phyloP scores from a whole-genome alignment of 352 stramenopile species.

The Thalassiosira mediterranea region DNA sequence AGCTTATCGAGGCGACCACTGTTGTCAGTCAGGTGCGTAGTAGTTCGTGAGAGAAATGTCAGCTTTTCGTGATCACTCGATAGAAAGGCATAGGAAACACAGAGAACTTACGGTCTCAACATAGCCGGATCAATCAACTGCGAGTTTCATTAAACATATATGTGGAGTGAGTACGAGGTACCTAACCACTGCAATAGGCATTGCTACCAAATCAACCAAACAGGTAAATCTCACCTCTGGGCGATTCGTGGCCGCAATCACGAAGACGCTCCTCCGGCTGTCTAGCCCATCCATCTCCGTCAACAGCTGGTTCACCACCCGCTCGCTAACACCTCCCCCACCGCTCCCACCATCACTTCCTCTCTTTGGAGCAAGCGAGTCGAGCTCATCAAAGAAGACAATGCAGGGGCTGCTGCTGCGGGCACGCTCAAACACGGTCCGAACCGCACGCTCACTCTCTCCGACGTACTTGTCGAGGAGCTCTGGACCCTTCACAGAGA shows the following conservation, averaged over 20 bases:
- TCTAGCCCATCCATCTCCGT: conserved; percentile 99
- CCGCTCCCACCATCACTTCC: conserved; percentile 87
- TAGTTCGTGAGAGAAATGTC: no score
- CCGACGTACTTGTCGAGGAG: conserved; percentile 99
- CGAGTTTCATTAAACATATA: background rate
- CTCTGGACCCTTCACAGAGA: conserved; percentile 98
- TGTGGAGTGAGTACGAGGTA: no score
- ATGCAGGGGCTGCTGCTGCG: conserved; percentile 96
- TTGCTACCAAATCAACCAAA: background rate
- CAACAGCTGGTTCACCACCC: conserved; percentile 96
- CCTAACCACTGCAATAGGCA: background rate
- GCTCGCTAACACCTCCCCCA: conserved; percentile 87
- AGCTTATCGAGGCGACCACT: conserved; percentile 96
- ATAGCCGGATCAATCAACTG: conserved; percentile 98
- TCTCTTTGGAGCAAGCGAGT: conserved; percentile 94
- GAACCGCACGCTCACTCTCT: conserved; percentile 90
- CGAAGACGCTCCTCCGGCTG: conserved; percentile 93
- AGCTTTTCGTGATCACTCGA: no score
- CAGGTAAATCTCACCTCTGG: conserved; percentile 83
- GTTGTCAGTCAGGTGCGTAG: conserved; percentile 1
- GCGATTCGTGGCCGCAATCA: conserved; percentile 88
- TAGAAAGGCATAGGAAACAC: no score
- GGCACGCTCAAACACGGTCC: conserved; percentile 96
- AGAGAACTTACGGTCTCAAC: conserved; percentile 88
- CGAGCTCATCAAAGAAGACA: conserved; percentile 99